phyloP scores from a whole-genome alignment of 805 yeast genomes.

The Schizosaccharomyces pombe region DNA sequence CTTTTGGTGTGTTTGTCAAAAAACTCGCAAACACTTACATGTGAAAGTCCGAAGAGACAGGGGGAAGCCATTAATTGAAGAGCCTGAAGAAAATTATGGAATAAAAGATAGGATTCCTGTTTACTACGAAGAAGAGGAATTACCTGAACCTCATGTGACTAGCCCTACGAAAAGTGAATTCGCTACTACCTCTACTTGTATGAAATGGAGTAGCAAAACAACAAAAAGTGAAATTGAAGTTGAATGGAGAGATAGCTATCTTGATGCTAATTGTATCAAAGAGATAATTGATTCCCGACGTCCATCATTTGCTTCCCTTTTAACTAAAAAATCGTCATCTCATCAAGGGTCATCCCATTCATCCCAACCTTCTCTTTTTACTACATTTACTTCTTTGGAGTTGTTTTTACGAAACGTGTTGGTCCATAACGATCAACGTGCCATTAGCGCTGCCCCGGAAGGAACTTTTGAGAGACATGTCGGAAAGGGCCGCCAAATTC shows the following conservation, averaged over 20 bases:
- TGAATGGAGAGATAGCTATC: background rate
- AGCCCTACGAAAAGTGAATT: background rate
- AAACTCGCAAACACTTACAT: background rate
- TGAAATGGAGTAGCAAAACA: too few species aligned
- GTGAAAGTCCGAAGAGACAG: background rate
- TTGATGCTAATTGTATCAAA: background rate
- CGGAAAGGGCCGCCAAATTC: background rate
- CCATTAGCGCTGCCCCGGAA: conserved; percentile 1
- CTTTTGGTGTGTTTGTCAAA: background rate
- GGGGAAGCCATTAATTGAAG: background rate
- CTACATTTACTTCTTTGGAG: background rate
- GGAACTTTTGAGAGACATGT: background rate
- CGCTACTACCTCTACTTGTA: background rate
- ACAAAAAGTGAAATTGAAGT: background rate
- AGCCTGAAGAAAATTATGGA: background rate
- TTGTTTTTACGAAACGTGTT: background rate
- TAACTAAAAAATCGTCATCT: background rate
- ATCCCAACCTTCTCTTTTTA: background rate
- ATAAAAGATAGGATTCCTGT: background rate
- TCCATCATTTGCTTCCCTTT: background rate
- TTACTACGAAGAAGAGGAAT: background rate
- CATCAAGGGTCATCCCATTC: background rate
- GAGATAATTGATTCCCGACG: background rate
- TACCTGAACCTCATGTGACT: background rate
- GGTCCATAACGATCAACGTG: background rate